phyloP scores from a whole-genome alignment of 257 asterid species.

The Perilla frutescens region DNA sequence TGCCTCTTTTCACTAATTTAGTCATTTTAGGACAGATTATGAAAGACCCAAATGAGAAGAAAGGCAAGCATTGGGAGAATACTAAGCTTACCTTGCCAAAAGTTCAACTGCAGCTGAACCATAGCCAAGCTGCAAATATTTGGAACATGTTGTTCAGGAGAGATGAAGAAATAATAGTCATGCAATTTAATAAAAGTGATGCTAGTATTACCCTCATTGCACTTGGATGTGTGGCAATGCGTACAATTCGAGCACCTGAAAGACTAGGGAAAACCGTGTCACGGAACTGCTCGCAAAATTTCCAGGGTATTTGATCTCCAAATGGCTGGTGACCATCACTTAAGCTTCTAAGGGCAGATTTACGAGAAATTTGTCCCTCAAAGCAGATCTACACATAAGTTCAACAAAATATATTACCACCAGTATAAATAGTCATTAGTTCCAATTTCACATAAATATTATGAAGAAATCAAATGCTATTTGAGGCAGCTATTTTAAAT shows the following conservation, averaged over 20 bases:
- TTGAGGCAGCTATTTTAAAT: background rate
- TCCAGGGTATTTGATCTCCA: slow-evolving; percentile 99
- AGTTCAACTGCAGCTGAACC: slow-evolving; percentile 91
- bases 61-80: slow-evolving; percentile 9
- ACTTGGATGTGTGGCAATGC: slow-evolving; percentile 97
- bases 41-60: slow-evolving; percentile 19
- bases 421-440: slow-evolving; percentile 5
- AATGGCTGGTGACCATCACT: slow-evolving; percentile 73
- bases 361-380: slow-evolving; percentile 87
- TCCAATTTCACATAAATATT: background rate
- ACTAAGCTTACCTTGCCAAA: slow-evolving; percentile 61
- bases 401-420: slow-evolving; percentile 23
- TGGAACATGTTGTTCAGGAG: slow-evolving; percentile 25
- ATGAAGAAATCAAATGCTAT: background rate
- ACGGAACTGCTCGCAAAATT: slow-evolving; percentile 77
- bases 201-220: slow-evolving; percentile 82
- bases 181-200: slow-evolving; percentile 11
- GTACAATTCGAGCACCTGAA: slow-evolving; percentile 97
- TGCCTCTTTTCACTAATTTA: background rate
- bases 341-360: slow-evolving; percentile 73
- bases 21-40: slow-evolving; percentile 1
- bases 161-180: slow-evolving; percentile 19
- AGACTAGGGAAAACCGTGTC: slow-evolving; percentile 81
- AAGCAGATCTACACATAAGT: slow-evolving; percentile 62
- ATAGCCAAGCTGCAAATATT: slow-evolving; percentile 76